phyloP scores from a whole-genome alignment of 805 yeast species.

The Starmerella ratchasimensis region DNA sequence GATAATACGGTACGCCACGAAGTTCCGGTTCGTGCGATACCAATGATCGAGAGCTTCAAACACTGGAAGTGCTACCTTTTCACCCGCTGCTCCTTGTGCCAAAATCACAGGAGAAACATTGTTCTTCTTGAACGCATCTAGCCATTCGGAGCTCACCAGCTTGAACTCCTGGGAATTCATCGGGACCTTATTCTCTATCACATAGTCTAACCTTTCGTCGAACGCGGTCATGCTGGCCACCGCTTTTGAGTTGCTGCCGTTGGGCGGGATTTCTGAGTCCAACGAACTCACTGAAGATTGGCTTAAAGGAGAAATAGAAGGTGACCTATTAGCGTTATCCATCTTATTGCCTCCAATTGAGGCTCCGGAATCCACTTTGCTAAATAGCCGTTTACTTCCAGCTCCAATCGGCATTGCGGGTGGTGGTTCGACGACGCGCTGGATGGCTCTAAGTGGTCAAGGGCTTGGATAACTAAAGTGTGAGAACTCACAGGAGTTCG shows the following conservation, averaged over 20 bases:
- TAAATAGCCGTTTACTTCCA: no score
- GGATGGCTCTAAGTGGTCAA: no score
- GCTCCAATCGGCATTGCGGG: no score
- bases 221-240: background rate
- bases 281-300: no score
- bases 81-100: conserved; percentile 11
- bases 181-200: background rate
- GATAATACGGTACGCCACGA: conserved; percentile 6
- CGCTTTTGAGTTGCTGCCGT: background rate
- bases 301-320: no score
- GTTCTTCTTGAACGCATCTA: background rate
- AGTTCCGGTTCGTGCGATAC: conserved; percentile 8
- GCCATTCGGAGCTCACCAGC: conserved; percentile 5
- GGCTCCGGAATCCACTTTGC: no score
- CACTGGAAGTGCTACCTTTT: conserved; percentile 1
- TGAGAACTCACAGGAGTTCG: no score
- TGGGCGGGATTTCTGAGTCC: no score
- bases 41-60: conserved; percentile 5
- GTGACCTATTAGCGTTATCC: no score
- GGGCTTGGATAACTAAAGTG: no score
- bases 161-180: background rate
- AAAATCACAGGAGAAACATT: conserved; percentile 6
- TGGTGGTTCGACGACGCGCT: no score
- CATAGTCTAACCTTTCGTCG: conserved; percentile 1
- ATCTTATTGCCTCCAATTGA: no score